These are phyloP conservation scores for Phyllosticta citrichinensis DNA, from an alignment of 2,329 filamentous ascomycete genomes.

Conservation along the genomic window DNA sequence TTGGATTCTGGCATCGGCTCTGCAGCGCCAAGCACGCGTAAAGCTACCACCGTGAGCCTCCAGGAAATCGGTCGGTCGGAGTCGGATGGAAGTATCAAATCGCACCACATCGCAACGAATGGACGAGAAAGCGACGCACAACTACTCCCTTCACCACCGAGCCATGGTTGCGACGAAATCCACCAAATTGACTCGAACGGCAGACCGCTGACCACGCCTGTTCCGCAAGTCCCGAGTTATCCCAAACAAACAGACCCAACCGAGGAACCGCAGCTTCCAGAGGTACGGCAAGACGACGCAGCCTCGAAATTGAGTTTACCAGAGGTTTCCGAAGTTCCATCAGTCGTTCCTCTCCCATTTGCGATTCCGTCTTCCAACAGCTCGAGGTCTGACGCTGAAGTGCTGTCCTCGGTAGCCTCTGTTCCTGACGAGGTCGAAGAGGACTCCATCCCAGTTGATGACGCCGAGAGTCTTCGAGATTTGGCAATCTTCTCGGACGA, in stretches of 20 bases:
- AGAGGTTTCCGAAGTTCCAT: not conserved
- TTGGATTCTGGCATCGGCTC: constrained; percentile 43
- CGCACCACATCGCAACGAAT: constrained; percentile 37
- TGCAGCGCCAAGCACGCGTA: constrained; percentile 19
- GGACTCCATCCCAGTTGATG: not conserved
- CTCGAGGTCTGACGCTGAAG: not conserved
- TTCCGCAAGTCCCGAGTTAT: not conserved
- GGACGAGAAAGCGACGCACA: constrained; percentile 25
- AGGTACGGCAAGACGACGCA: not conserved
- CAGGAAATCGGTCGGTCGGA: constrained; percentile 23
- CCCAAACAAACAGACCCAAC: not conserved
- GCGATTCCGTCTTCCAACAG: constrained; percentile 1
- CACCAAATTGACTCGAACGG: constrained; percentile 23
- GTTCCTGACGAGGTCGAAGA: constrained; percentile 2
- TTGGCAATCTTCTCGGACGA: constrained; percentile 19
- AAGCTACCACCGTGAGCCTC: constrained; percentile 22
- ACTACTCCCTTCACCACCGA: constrained; percentile 30
- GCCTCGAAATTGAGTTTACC: not conserved
- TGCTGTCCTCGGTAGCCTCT: constrained; percentile 4
- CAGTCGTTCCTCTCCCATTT: constrained; percentile 1
- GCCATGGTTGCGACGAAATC: constrained; percentile 26
- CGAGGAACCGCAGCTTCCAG: not conserved
- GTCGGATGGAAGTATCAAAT: constrained; percentile 42
- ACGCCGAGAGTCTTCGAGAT: not conserved
- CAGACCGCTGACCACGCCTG: constrained; percentile 15